Percentiles rank a stretch among this genome's conserved stretches.
Evolutionary conservation across 2,329 filamentous ascomycete genomes (phyloP).

Genomic region (Trichophyton rubrum): DNA sequence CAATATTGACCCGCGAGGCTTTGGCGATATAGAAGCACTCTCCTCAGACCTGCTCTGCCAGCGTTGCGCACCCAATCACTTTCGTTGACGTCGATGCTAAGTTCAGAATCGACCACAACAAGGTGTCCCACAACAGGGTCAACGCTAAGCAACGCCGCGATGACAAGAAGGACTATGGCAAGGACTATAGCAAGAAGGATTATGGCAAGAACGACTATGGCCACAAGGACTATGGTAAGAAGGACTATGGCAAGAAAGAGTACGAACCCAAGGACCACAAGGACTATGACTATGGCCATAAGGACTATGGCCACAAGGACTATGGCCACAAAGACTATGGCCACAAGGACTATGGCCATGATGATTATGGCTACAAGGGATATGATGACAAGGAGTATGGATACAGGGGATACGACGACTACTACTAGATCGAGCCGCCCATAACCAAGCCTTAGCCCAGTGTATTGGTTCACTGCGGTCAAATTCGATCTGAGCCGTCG

Average conservation of each 20-base stretch:
- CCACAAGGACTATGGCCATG: background rate
- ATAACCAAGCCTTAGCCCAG: background rate
- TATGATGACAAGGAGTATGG: background rate
- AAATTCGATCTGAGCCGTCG: background rate
- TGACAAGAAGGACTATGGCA: background rate
- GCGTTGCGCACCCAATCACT: background rate
- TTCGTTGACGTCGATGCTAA: background rate
- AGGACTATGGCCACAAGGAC: background rate
- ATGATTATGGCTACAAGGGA: background rate
- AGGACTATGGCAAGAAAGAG: background rate
- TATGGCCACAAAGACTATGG: background rate
- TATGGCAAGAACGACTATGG: background rate
- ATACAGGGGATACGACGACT: background rate
- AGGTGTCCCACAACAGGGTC: background rate
- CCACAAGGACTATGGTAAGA: background rate
- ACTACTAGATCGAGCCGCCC: background rate
- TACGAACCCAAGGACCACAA: background rate
- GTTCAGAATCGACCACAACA: conserved; percentile 2
- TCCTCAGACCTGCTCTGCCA: background rate
- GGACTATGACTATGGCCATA: background rate
- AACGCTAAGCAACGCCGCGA: background rate
- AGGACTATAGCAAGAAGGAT: background rate
- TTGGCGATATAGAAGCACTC: background rate
- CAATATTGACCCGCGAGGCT: background rate
- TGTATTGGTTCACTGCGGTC: background rate